Conservation (phyloP, 179 eudicot genomes). For the Dionaea muscipula region DNA sequence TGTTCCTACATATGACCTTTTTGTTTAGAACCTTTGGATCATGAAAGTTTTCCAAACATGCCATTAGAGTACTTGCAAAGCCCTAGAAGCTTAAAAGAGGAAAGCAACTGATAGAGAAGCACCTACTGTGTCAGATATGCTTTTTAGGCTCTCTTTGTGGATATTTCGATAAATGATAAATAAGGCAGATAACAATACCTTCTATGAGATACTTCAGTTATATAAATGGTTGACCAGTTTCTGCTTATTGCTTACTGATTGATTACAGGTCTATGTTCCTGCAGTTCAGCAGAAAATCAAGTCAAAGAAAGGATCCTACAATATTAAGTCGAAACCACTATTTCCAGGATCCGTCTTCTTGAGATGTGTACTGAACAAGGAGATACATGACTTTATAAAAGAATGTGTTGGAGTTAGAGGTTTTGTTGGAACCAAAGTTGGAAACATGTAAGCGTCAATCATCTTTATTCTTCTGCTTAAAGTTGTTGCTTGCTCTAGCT, state of each 20-base stretch:
- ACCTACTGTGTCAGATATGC: too few species aligned
- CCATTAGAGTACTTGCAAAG: too few species aligned
- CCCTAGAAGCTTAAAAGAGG: too few species aligned
- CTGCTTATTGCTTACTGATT: conserved; percentile 6
- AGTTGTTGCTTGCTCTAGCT: neutral
- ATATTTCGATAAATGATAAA: too few species aligned
- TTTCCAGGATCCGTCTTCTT: conserved; percentile 75
- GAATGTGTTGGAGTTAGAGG: conserved; percentile 72
- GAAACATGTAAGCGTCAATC: conserved; percentile 65
- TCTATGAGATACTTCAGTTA: too few species aligned
- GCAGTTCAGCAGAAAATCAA: conserved; percentile 61
- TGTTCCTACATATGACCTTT: too few species aligned
- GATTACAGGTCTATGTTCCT: conserved; percentile 68
- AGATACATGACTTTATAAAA: conserved; percentile 69
- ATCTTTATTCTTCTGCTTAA: conserved; percentile 3
- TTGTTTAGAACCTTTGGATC: too few species aligned
- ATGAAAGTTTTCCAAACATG: too few species aligned
- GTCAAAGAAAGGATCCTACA: conserved; percentile 60
- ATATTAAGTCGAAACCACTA: conserved; percentile 63
- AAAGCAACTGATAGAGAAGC: too few species aligned
- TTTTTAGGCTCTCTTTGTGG: too few species aligned
- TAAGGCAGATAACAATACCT: too few species aligned
- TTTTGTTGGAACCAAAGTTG: conserved; percentile 74
- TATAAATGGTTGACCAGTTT: too few species aligned
- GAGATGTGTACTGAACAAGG: conserved; percentile 75